Evolutionary conservation across 1,139 yeast genomes (phyloP).

Genomic region (Pichia sp.): DNA sequence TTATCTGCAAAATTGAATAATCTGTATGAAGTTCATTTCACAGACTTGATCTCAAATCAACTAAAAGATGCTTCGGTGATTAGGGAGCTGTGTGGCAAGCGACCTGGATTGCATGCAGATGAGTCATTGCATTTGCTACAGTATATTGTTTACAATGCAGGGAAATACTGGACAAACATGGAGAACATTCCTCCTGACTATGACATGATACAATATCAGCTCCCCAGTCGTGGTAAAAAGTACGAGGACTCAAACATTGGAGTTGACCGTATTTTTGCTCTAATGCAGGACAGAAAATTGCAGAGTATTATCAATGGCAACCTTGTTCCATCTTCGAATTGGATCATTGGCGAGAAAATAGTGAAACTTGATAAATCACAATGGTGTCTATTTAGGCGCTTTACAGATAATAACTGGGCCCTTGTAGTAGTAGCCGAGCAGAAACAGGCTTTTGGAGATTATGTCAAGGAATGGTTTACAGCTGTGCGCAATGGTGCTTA

Average conservation of each 20-base stretch:
- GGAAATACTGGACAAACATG: slow-evolving; percentile 9
- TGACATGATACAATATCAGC: slow-evolving; percentile 5
- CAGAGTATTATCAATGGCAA: neutral
- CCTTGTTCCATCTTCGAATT: neutral
- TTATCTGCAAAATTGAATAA: slow-evolving; percentile 33
- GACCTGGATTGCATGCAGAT: too few species aligned
- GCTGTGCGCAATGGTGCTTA: too few species aligned
- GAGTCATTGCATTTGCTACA: neutral
- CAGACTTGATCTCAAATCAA: slow-evolving; percentile 20
- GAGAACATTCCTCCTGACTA: slow-evolving; percentile 9
- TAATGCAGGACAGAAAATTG: slow-evolving; percentile 3
- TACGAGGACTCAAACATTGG: neutral
- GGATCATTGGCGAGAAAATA: slow-evolving; percentile 12
- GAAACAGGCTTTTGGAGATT: neutral
- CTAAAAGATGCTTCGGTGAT: slow-evolving; percentile 14
- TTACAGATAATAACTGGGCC: slow-evolving; percentile 10
- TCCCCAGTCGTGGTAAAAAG: neutral
- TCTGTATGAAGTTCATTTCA: slow-evolving; percentile 21
- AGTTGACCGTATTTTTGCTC: neutral
- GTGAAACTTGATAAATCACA: slow-evolving; percentile 19
- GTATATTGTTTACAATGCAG: slow-evolving; percentile 8
- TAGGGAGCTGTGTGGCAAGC: too few species aligned
- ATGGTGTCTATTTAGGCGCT: slow-evolving; percentile 19
- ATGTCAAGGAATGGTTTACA: neutral
- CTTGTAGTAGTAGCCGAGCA: slow-evolving; percentile 9